phyloP scores from a whole-genome alignment of 1,284 basidiomycete species.

The Clitocybe nebularis region DNA sequence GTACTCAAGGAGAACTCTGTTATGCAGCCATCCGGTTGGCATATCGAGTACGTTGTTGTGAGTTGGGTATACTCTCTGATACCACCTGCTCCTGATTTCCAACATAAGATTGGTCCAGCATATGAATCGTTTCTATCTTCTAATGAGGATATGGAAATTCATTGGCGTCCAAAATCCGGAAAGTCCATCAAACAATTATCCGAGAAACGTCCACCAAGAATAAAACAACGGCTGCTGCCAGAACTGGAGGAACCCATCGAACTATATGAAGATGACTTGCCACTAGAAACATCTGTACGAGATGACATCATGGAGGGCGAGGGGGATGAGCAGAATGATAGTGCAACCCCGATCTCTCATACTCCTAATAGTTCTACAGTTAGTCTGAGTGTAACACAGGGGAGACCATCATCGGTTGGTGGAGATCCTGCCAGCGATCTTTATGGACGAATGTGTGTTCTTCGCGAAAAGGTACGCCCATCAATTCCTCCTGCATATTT shows the following conservation, averaged over 20 bases:
- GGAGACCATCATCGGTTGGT: not conserved
- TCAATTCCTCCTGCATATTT: conserved; percentile 2
- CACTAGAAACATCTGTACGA: conserved; percentile 15
- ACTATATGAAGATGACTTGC: conserved; percentile 23
- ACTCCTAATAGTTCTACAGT: not conserved
- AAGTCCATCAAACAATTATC: conserved; percentile 18
- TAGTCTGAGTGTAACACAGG: not conserved
- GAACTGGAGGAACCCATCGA: conserved; percentile 26
- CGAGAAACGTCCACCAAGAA: conserved; percentile 6
- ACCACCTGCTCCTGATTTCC: not conserved
- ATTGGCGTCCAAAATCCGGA: conserved; percentile 24
- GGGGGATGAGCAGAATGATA: conserved; percentile 4
- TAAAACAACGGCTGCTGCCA: conserved; percentile 7
- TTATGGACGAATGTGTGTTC: conserved; percentile 19
- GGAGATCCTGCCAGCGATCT: conserved; percentile 13
- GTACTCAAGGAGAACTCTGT: conserved; percentile 30
- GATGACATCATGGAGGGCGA: conserved; percentile 6
- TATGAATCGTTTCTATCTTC: conserved; percentile 23
- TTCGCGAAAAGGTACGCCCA: conserved; percentile 23
- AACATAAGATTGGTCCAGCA: conserved; percentile 26
- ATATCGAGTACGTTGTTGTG: conserved; percentile 36
- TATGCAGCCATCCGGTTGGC: conserved; percentile 31
- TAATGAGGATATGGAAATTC: conserved; percentile 21
- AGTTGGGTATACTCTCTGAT: conserved; percentile 11
- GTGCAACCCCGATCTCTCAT: not conserved